phyloP scores from a whole-genome alignment of 1,284 basidiomycete genomes.

The Ceratobasidium sp. region DNA sequence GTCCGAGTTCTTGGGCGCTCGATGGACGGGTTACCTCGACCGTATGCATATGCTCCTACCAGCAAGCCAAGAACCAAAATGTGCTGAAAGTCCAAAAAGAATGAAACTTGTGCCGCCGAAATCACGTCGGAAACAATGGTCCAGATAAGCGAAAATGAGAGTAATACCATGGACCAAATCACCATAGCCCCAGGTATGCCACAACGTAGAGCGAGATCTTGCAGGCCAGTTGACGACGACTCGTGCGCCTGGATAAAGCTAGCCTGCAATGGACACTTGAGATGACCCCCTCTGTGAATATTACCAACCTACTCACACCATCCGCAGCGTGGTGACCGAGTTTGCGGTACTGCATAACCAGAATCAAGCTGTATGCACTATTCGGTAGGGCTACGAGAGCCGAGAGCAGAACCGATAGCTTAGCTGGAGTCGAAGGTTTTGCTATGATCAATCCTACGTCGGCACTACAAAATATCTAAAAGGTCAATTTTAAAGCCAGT shows the following conservation, averaged over 20 bases:
- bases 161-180: constrained; percentile 5
- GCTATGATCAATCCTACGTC: background rate
- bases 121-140: background rate
- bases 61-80: constrained; percentile 8
- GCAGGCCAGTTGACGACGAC: constrained; percentile 2
- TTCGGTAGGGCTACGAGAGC: background rate
- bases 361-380: background rate
- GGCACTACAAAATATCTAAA: background rate
- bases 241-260: constrained; percentile 26
- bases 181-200: constrained; percentile 29
- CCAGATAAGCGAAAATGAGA: constrained; percentile 1
- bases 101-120: background rate
- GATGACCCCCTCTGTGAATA: background rate
- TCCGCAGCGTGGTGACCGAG: constrained; percentile 27
- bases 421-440: background rate
- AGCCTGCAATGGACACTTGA: background rate
- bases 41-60: constrained; percentile 6
- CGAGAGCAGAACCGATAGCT: background rate
- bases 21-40: background rate
- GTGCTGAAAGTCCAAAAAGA: background rate
- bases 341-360: background rate
- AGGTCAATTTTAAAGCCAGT: background rate
- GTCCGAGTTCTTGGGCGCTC: background rate
- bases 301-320: background rate
- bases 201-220: constrained; percentile 7